These are phyloP conservation scores for Eimeria sp. DNA, from an alignment of 169 alveolate species.

Conservation along the genomic window DNA sequence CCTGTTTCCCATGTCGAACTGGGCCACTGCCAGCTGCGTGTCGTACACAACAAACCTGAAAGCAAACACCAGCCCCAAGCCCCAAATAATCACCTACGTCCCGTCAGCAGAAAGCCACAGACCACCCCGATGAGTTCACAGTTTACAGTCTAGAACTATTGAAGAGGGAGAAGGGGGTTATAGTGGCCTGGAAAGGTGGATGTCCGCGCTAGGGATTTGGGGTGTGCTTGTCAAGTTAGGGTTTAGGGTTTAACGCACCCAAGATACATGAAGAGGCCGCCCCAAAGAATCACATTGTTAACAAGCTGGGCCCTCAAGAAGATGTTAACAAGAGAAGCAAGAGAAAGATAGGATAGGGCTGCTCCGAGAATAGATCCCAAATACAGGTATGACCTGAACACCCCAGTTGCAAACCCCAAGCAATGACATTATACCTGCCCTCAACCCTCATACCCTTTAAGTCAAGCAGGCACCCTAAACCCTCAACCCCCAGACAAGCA, in stretches of 20 bases:
- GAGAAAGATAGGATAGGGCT: conserved; percentile 43
- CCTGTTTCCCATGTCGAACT: conserved; percentile 17
- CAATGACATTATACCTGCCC: not conserved
- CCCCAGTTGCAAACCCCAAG: not conserved
- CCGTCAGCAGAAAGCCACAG: not conserved
- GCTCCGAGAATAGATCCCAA: conserved; percentile 58
- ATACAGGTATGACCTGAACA: conserved; percentile 52
- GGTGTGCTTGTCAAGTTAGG: not conserved
- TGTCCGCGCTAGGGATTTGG: not conserved
- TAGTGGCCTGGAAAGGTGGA: not conserved
- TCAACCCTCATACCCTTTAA: not conserved
- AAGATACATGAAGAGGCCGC: conserved; percentile 67
- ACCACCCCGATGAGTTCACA: not conserved
- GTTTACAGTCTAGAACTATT: not conserved
- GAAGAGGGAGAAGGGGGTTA: not conserved
- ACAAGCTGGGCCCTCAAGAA: conserved; percentile 43
- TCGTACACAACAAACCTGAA: conserved; percentile 69
- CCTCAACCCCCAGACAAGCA: not conserved
- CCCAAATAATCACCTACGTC: not conserved
- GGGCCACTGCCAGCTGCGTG: conserved; percentile 78
- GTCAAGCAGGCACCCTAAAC: not conserved
- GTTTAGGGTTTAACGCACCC: conserved; percentile 56
- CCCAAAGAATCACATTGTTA: conserved; percentile 68
- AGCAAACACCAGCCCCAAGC: not conserved
- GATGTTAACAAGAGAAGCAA: conserved; percentile 22